phyloP scores from a whole-genome alignment of 2,329 filamentous ascomycete genomes.

The Rosellinia necatrix region DNA sequence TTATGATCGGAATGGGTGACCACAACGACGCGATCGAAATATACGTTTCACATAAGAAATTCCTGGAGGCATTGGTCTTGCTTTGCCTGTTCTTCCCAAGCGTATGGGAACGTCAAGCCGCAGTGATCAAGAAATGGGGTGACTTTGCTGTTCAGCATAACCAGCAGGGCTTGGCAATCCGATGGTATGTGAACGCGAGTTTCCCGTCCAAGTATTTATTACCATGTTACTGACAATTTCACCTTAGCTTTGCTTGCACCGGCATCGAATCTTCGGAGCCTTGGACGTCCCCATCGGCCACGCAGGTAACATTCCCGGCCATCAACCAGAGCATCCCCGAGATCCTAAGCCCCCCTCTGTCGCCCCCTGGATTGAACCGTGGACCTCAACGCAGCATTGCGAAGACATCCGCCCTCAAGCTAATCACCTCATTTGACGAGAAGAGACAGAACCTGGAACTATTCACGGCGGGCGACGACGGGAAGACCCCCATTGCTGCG shows the following conservation, averaged over 20 bases:
- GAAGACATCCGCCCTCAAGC: constrained; percentile 83
- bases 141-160: constrained; percentile 86
- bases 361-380: constrained; percentile 67
- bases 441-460: constrained; percentile 66
- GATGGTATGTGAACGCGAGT: constrained; percentile 61
- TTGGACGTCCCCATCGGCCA: constrained; percentile 84
- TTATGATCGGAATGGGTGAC: constrained; percentile 90
- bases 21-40: constrained; percentile 94
- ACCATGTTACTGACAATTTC: constrained; percentile 22
- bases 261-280: constrained; percentile 82
- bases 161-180: constrained; percentile 86
- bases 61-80: constrained; percentile 90
- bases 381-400: constrained; percentile 67
- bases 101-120: constrained; percentile 90
- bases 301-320: constrained; percentile 60
- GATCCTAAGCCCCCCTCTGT: constrained; percentile 72
- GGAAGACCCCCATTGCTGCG: constrained; percentile 75
- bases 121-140: constrained; percentile 91
- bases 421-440: constrained; percentile 87
- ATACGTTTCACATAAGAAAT: constrained; percentile 88
- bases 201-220: neutral
- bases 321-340: constrained; percentile 61
- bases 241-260: constrained; percentile 78
- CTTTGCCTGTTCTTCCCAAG: constrained; percentile 80
- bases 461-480: constrained; percentile 60